phyloP scores from a whole-genome alignment of 2,329 filamentous ascomycete genomes.

The Hymenotorrendiella dingleyae region DNA sequence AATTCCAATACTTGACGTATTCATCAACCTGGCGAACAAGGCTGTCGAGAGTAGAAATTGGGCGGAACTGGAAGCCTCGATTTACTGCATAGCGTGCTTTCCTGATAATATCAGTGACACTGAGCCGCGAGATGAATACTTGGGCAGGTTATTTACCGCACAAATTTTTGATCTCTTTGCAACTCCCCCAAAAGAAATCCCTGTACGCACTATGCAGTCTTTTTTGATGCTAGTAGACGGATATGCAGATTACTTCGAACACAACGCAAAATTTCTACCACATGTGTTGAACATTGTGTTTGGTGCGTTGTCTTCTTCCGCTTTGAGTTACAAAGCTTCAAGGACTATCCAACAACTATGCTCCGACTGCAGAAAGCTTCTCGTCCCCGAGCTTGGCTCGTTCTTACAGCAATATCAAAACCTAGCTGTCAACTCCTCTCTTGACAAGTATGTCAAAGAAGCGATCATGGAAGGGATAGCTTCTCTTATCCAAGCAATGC shows the following conservation, averaged over 20 bases:
- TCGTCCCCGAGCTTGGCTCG: conserved; percentile 60
- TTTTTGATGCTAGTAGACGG: conserved; percentile 65
- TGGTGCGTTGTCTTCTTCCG: conserved; percentile 55
- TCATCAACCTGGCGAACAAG: conserved; percentile 49
- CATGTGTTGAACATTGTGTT: conserved; percentile 71
- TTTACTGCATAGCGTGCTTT: conserved; percentile 60
- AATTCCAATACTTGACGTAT: conserved; percentile 48
- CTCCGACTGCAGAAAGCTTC: conserved; percentile 63
- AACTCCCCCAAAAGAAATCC: conserved; percentile 46
- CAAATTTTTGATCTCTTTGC: conserved; percentile 50
- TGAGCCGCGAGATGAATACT: conserved; percentile 48
- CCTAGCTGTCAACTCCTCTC: conserved; percentile 51
- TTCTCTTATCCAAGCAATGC: conserved; percentile 67
- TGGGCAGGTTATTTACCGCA: conserved; percentile 57
- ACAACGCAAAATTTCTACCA: conserved; percentile 60
- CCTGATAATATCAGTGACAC: conserved; percentile 59
- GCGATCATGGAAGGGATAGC: conserved; percentile 69
- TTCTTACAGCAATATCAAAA: conserved; percentile 67
- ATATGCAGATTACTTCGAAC: conserved; percentile 72
- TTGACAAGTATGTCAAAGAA: conserved; percentile 67
- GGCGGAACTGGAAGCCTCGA: conserved; percentile 54
- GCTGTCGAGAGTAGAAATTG: conserved; percentile 45
- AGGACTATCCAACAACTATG: conserved; percentile 70
- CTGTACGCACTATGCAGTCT: conserved; percentile 58
- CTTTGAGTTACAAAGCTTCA: conserved; percentile 62